Percentiles rank a stretch among this genome's conserved stretches.
Evolutionary conservation across 78 protist species (phyloP).

Genomic region (Creolimax fragrantissima): DNA sequence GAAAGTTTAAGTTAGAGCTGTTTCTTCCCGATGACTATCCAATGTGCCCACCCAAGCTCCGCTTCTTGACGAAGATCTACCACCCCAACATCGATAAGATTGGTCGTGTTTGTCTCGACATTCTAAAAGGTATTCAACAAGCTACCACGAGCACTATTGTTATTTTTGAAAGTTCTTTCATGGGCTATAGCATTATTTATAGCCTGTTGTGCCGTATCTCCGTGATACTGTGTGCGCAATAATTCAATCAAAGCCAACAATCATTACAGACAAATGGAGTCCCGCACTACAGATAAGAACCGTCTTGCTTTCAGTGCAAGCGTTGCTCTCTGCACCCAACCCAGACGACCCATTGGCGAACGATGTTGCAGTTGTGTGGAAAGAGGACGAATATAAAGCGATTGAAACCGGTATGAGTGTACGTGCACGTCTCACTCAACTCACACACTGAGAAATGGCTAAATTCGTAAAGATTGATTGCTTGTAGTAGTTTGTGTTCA

Average conservation of each 20-base stretch:
- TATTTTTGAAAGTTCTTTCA: not conserved
- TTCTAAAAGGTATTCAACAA: constrained; percentile 68
- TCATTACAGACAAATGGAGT: constrained; percentile 87
- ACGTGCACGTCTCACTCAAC: no score
- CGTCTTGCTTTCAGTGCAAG: constrained; percentile 86
- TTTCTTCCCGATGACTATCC: constrained; percentile 94
- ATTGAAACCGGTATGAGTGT: not conserved
- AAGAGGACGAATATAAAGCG: constrained; percentile 11
- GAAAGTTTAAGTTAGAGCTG: constrained; percentile 83
- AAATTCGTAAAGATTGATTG: no score
- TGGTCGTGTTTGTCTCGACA: constrained; percentile 96
- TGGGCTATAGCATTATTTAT: not conserved
- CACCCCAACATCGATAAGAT: constrained; percentile 97
- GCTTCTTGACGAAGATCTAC: constrained; percentile 76
- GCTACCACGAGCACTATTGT: no score
- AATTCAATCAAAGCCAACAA: no score
- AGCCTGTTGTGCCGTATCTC: not conserved
- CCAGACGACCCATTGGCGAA: constrained; percentile 88
- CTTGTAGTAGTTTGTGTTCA: no score
- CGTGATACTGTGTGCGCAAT: not conserved
- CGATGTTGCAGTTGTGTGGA: constrained; percentile 53
- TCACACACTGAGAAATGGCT: no score
- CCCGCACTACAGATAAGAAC: constrained; percentile 95
- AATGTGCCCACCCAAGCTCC: constrained; percentile 88
- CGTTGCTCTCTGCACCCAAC: constrained; percentile 70